phyloP scores from a whole-genome alignment of 1,284 basidiomycete genomes.

The Amylostereum chailletii region DNA sequence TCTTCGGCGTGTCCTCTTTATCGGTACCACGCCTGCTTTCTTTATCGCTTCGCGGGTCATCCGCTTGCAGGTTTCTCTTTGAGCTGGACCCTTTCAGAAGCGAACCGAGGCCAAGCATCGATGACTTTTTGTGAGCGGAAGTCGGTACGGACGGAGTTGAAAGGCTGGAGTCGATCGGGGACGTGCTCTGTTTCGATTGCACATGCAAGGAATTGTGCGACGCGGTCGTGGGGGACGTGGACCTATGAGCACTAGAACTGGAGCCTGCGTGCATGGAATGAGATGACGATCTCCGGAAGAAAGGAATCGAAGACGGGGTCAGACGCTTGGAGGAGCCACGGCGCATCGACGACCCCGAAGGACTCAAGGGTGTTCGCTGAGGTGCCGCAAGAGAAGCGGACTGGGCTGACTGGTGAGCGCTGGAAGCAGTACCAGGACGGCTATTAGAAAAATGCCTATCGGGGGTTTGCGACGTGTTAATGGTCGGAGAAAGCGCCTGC shows the following conservation, averaged over 20 bases:
- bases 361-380: conserved; percentile 53
- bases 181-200: conserved; percentile 31
- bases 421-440: conserved; percentile 64
- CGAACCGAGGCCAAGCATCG: conserved; percentile 68
- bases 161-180: conserved; percentile 42
- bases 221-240: conserved; percentile 45
- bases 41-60: conserved; percentile 31
- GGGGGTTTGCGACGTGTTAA: conserved; percentile 35
- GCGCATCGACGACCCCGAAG: conserved; percentile 48
- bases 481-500: conserved; percentile 28
- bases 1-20: conserved; percentile 39
- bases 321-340: conserved; percentile 69
- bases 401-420: conserved; percentile 38
- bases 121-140: conserved; percentile 65
- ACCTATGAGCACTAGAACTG: conserved; percentile 16
- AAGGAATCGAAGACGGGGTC: conserved; percentile 92
- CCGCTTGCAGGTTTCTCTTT: conserved; percentile 67
- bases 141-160: conserved; percentile 46
- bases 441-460: conserved; percentile 44
- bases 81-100: conserved; percentile 79
- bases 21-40: conserved; percentile 25
- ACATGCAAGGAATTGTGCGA: conserved; percentile 31
- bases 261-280: conserved; percentile 63
- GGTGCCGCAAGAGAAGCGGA: conserved; percentile 18
- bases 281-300: conserved; percentile 89